Evolutionary conservation across 805 yeast genomes (phyloP).

Genomic region (Candida sphagnicola): DNA sequence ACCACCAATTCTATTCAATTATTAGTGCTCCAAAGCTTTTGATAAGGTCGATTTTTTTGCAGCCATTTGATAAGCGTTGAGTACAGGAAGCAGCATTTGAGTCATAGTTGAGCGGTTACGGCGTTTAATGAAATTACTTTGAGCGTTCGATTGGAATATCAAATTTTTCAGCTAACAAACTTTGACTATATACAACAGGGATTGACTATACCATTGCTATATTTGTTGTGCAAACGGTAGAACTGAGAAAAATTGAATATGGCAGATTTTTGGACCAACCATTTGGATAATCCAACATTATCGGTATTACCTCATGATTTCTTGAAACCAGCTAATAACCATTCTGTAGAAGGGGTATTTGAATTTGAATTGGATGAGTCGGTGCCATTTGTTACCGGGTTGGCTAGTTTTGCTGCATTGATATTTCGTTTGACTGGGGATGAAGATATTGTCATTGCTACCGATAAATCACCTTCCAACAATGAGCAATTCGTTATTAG

Average conservation of each 20-base stretch:
- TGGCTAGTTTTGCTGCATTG: constrained; percentile 67
- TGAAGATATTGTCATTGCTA: constrained; percentile 88
- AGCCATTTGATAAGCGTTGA: constrained; percentile 3
- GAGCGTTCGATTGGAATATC: neutral
- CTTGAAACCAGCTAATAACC: constrained; percentile 68
- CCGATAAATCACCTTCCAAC: constrained; percentile 37
- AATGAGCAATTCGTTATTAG: constrained; percentile 57
- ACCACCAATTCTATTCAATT: too few species aligned
- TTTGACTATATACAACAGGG: neutral
- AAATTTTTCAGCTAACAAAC: too few species aligned
- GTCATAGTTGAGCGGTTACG: neutral
- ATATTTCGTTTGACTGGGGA: constrained; percentile 86
- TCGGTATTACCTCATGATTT: constrained; percentile 88
- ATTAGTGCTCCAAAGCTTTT: too few species aligned
- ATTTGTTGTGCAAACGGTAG: too few species aligned
- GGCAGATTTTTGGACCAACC: constrained; percentile 51
- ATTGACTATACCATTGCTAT: too few species aligned
- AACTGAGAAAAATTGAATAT: too few species aligned
- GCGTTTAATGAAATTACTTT: neutral
- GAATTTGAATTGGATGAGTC: constrained; percentile 10
- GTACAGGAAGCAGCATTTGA: neutral
- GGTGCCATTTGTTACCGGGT: constrained; percentile 46
- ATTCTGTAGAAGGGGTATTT: constrained; percentile 59
- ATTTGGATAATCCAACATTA: constrained; percentile 75
- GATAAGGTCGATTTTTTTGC: too few species aligned